These are phyloP conservation scores for Aspergillus baeticus DNA, from an alignment of 495 filamentous ascomycete genomes.

Conservation along the genomic window DNA sequence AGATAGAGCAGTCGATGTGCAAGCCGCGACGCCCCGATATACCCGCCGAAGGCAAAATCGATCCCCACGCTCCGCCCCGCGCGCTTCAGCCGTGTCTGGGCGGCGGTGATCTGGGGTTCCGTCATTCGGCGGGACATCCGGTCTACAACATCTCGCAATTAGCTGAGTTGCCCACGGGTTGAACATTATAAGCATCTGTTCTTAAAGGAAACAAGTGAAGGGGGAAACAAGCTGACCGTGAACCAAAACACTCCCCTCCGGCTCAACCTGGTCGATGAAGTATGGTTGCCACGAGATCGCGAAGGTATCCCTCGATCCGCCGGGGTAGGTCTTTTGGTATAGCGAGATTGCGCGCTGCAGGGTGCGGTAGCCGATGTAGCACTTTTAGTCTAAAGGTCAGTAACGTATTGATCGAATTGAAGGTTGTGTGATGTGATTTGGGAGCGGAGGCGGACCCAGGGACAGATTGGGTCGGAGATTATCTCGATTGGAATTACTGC, in stretches of 20 bases:
- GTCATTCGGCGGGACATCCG: slow-evolving; percentile 23
- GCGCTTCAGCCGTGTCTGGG: slow-evolving; percentile 18
- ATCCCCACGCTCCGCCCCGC: slow-evolving; percentile 15
- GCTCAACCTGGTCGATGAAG: slow-evolving; percentile 61
- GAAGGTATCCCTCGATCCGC: slow-evolving; percentile 56
- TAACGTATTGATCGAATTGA: background rate
- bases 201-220: background rate
- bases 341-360: slow-evolving; percentile 58
- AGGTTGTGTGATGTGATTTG: background rate
- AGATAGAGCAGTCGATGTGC: slow-evolving; percentile 19
- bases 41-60: slow-evolving; percentile 22
- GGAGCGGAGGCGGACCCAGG: slow-evolving; percentile 45
- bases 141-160: too few relatives aligned
- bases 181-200: too few relatives aligned
- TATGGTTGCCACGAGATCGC: slow-evolving; percentile 61
- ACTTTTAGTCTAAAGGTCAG: slow-evolving; percentile 38
- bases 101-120: slow-evolving; percentile 12
- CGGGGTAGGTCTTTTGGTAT: slow-evolving; percentile 54
- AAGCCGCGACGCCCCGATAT: slow-evolving; percentile 20
- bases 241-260: slow-evolving; percentile 30
- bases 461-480: slow-evolving; percentile 66
- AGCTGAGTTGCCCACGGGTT: too few relatives aligned
- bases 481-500: slow-evolving; percentile 63
- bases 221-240: slow-evolving; percentile 1
- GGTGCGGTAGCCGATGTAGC: slow-evolving; percentile 66